These are phyloP conservation scores for grape (Vitis vinifera) DNA, from an alignment of 164 flowering plant species.

Conservation along the genomic window ASM3070453v1 NC_081821.1:10288001-10288500, in stretches of 20 bases:
- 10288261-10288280: constrained; percentile 84
- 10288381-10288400: background rate
- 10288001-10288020: constrained; percentile 90
- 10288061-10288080: background rate
- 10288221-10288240: constrained; percentile 87
- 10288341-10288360: background rate
- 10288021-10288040: constrained; percentile 81
- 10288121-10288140: background rate
- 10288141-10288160: background rate
- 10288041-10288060: constrained; percentile 24
- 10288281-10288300: constrained; percentile 42
- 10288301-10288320: too few relatives aligned
- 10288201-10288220: constrained; percentile 97
- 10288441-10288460: too few relatives aligned
- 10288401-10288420: background rate
- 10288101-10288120: background rate
- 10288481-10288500: too few relatives aligned
- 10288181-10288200: constrained; percentile 90
- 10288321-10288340: background rate
- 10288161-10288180: constrained; percentile 6
- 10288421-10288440: too few relatives aligned
- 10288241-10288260: constrained; percentile 95
- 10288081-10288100: background rate
- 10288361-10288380: background rate
- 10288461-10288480: too few relatives aligned